Base-by-base conservation (phyloP, 345 rosid species). In the Ricinus communis region DNA sequence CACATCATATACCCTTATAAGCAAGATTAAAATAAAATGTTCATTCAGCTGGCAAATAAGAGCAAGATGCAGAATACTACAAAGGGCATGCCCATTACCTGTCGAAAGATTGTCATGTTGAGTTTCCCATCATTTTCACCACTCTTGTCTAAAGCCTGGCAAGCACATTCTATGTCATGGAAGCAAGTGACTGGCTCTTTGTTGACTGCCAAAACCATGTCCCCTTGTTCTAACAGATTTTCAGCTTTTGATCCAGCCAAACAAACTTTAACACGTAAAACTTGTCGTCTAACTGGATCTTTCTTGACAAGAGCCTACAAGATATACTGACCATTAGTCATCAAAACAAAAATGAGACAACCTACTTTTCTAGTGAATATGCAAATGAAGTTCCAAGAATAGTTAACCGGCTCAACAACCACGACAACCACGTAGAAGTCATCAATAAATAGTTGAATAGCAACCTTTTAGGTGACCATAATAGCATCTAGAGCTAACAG, bases 161-260 rank as follows among this genome's bases (percentile, higher is more conserved):
- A 92, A 73, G 85, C 93, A 69, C 88, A 82, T 87, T 95, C 99
- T 70, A 95, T 77, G 82, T 95, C 98, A 25, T 45, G 84, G 85
- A 79, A 95, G 88, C 98, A 95, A 76, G 99, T 92, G 74, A 95
- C 89, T 51, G 99, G 93, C 77, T 87, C 90, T 70, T 90, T 90
- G 73, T 90, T 87, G 45, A 95, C 88, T 46, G 97, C 97, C 79
- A 95, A 88, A 70, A 95, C 87, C 99, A 95, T 95, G 77, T 95
- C 98, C 5, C 98, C 98, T 81, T 87, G 91, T 75, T 92, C 97
- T 46, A 95, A 83, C 68, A 90, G 77, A 65, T 86, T 90, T 71
- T 89, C 96, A 76, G 98, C 98, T 73, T 88, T 92, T 73, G 99
- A 95, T 70, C 97, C 97, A 19, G 93, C 97, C 81, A 90, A 83